Percentiles rank a stretch among this genome's conserved stretches.
Conservation (phyloP, 495 filamentous ascomycete species). For the Hyaloscypha hepaticicola region DNA sequence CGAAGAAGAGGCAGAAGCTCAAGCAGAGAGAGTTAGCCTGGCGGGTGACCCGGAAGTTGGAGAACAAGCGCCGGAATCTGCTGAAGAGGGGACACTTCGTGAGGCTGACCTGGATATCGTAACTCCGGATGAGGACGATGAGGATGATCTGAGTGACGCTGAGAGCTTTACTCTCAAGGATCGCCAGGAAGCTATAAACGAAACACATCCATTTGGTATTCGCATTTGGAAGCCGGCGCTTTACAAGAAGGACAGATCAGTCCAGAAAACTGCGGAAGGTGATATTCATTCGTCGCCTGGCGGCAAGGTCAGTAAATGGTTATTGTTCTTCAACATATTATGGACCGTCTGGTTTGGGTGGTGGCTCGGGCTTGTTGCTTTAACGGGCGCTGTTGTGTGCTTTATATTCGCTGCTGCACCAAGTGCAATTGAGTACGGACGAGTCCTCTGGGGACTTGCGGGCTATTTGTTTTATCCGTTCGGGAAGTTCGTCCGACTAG, state of each 20-base stretch:
- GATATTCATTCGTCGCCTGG: constrained; percentile 97
- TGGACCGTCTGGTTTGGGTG: constrained; percentile 96
- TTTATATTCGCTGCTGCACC: constrained; percentile 76
- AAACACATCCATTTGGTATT: constrained; percentile 98
- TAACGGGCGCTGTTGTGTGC: constrained; percentile 70
- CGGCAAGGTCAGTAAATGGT: constrained; percentile 75
- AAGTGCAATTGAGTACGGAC: constrained; percentile 82
- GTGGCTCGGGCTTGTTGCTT: constrained; percentile 86
- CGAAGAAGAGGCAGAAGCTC: constrained; percentile 43
- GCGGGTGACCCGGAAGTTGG: background rate
- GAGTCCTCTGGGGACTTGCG: constrained; percentile 78
- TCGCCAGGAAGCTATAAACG: constrained; percentile 96
- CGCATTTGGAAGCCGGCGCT: constrained; percentile 97
- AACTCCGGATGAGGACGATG: constrained; percentile 36
- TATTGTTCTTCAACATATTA: constrained; percentile 81
- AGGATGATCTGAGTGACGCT: constrained; percentile 68
- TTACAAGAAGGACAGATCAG: constrained; percentile 96
- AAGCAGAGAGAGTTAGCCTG: constrained; percentile 28
- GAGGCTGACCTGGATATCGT: constrained; percentile 39
- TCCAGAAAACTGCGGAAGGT: constrained; percentile 92
- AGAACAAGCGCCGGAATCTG: constrained; percentile 33
- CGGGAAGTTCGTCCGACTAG: constrained; percentile 88
- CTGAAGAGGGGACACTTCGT: constrained; percentile 30
- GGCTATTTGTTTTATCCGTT: constrained; percentile 94
- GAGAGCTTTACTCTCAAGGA: constrained; percentile 88